Percentiles rank a stretch among this genome's conserved stretches.
These are phyloP conservation scores for Aureobasidium pullulans DNA, from an alignment of 2,329 filamentous ascomycete species.

Conservation along the genomic window DNA sequence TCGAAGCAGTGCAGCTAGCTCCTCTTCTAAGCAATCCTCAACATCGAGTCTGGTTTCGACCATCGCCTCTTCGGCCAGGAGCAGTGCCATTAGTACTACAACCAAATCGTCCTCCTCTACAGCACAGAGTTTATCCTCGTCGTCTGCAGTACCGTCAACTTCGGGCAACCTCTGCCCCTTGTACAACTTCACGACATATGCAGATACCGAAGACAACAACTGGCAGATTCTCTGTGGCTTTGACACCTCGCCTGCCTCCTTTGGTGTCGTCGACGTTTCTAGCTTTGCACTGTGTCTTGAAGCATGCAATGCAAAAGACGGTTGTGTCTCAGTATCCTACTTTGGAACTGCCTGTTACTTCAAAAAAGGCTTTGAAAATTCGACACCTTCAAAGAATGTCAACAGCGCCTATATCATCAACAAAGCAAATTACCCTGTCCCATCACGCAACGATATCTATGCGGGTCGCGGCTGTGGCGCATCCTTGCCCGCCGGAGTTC, in stretches of 20 bases:
- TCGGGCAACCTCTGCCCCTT: neutral
- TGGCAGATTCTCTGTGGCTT: conserved; percentile 5
- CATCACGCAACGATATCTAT: conserved; percentile 13
- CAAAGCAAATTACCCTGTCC: conserved; percentile 13
- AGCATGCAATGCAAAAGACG: conserved; percentile 7
- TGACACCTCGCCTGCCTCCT: neutral
- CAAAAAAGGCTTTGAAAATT: neutral
- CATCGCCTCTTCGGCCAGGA: too few species aligned
- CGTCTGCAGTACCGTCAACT: conserved; percentile 14
- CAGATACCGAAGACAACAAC: neutral
- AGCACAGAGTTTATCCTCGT: neutral
- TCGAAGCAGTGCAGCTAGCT: too few species aligned
- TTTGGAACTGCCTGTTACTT: conserved; percentile 14
- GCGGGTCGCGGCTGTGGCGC: conserved; percentile 21
- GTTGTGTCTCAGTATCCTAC: conserved; percentile 12
- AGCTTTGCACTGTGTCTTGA: conserved; percentile 9
- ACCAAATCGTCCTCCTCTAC: too few species aligned
- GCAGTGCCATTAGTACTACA: too few species aligned
- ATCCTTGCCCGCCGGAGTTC: conserved; percentile 19
- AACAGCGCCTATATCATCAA: conserved; percentile 5
- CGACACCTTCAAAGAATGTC: neutral
- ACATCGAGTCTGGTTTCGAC: too few species aligned
- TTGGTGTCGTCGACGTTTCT: neutral
- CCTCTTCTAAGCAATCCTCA: too few species aligned
- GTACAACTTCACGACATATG: conserved; percentile 8